Evolutionary conservation across 805 yeast species (phyloP), one percentile per base, ranked within the genome.

Genomic region (Wickerhamomyces kurtzmanii): DNA sequence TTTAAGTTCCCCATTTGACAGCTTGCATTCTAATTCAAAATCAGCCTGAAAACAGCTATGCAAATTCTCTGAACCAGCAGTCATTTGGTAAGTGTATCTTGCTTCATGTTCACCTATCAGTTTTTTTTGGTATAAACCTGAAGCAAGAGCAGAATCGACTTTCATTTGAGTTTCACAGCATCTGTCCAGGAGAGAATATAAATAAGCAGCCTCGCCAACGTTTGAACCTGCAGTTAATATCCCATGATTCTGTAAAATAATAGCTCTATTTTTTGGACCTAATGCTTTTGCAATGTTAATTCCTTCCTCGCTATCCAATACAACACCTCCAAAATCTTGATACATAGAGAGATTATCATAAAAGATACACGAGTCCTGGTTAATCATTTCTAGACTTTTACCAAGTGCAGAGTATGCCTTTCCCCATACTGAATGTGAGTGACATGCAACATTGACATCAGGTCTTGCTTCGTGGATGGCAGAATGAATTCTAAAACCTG

Each of bases 21-120:
- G 22, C 14, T 39, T 34, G 15, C 50, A 37, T 45, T 68, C 75
- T 35, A 47, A 59, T 36, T 72, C 74, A 27, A 57, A 61, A 38
- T 78, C 85, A 4, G 75, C 71, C 53, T 77, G 84, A 49, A 79
- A 76, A 44, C 78, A 87, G 23, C 71, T 63, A 54, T 74, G 81
- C 36, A 79, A 53, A 4, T 77, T 62, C 40, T 75, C 86, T 5
- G 79, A 71, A 48, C 79, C 84, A 9, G 68, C 70, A 17, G 62
- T 59, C 46, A 69, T 60, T 37, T 64, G 61, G 40, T 62, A 66
- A 6, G 85, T 76, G 55, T 69, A 80, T 21, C 65, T 65, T 8
- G 87, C 86, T 42, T 64, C 81, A 31, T 70, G 73, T 33, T 75
- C 72, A 12, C 65, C 65, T 34, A 75, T 65, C 25, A 68, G 23